These are phyloP conservation scores for Botrytis pseudocinerea DNA, from an alignment of 2,329 filamentous ascomycete species.

Conservation along the genomic window DNA sequence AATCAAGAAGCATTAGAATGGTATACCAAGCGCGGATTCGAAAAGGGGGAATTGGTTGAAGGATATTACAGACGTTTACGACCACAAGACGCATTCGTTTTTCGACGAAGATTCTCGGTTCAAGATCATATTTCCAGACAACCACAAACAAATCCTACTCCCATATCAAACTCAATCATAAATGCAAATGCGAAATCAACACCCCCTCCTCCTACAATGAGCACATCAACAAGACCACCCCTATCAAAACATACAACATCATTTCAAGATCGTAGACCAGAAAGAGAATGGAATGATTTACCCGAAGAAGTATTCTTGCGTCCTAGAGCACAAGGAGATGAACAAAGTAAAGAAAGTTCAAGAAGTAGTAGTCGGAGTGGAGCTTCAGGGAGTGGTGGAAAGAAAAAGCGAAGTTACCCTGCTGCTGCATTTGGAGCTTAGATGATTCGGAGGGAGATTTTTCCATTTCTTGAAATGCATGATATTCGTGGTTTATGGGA, in stretches of 20 bases:
- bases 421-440: conserved; percentile 57
- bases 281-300: conserved; percentile 66
- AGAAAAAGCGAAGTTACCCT: conserved; percentile 62
- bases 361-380: conserved; percentile 52
- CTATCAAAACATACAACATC: conserved; percentile 42
- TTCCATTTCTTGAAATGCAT: not conserved
- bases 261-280: conserved; percentile 59
- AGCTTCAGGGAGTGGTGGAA: conserved; percentile 48
- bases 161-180: conserved; percentile 55
- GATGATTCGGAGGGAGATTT: not conserved
- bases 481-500: not conserved
- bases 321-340: conserved; percentile 40
- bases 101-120: conserved; percentile 47
- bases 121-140: conserved; percentile 33
- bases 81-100: conserved; percentile 62
- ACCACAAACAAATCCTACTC: conserved; percentile 51
- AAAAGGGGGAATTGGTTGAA: conserved; percentile 46
- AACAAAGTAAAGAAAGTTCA: conserved; percentile 48
- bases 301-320: conserved; percentile 54
- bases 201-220: conserved; percentile 22
- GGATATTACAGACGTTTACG: conserved; percentile 64
- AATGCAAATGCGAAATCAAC: conserved; percentile 41
- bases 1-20: conserved; percentile 63
- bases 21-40: conserved; percentile 61
- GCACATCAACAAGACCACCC: conserved; percentile 11